These are phyloP conservation scores for Peronospora tabacina DNA, from an alignment of 352 stramenopile species.

Conservation along the genomic window DNA sequence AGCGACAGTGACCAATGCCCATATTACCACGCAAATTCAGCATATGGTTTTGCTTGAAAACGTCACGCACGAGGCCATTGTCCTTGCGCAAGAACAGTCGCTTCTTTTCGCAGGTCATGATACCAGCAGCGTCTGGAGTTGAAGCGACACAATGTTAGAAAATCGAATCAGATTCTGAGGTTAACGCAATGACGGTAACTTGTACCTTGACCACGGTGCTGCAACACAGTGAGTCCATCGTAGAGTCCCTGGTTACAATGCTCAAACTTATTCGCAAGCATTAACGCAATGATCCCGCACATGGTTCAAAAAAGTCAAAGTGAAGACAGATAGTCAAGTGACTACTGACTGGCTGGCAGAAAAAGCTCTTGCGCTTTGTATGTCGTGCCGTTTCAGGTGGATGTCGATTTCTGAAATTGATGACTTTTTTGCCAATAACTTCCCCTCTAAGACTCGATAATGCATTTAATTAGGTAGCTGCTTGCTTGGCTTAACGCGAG, in stretches of 20 bases:
- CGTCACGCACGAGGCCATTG: conserved; percentile 96
- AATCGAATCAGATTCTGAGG: too few species aligned
- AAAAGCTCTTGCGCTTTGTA: conserved; percentile 25
- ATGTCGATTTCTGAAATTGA: too few species aligned
- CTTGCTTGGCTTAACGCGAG: conserved; percentile 9
- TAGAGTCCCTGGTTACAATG: conserved; percentile 93
- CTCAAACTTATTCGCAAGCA: conserved; percentile 92
- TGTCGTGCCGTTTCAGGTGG: background rate
- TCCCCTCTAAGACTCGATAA: background rate
- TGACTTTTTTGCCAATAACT: too few species aligned
- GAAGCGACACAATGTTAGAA: background rate
- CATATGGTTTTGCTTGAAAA: conserved; percentile 99
- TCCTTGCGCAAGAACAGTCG: conserved; percentile 96
- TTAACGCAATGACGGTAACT: background rate
- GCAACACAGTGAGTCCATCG: conserved; percentile 95
- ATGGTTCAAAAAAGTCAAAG: conserved; percentile 46
- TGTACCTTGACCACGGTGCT: conserved; percentile 92
- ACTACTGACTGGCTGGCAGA: conserved; percentile 13
- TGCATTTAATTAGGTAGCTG: conserved; percentile 13
- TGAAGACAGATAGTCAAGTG: conserved; percentile 1
- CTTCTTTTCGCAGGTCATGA: conserved; percentile 92
- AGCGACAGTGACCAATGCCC: conserved; percentile 96
- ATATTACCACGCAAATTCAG: conserved; percentile 91
- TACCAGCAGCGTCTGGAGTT: conserved; percentile 84
- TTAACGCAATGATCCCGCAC: conserved; percentile 96